Evolutionary conservation across 2,329 filamentous ascomycete genomes (phyloP), one percentile per base, ranked within the genome.

Genomic region (Beauveria sp.): DNA sequence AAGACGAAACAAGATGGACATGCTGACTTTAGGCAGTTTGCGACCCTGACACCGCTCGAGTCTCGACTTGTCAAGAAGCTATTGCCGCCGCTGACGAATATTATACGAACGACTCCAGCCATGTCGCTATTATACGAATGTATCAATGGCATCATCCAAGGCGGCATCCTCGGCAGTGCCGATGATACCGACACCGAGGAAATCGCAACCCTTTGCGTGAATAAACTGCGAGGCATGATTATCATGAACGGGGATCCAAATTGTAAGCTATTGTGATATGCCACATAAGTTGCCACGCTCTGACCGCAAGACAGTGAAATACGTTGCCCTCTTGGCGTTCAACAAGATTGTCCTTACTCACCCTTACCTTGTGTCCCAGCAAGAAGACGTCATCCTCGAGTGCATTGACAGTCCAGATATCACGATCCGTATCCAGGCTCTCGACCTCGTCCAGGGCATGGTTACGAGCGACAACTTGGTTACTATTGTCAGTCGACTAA

Each of bases 61-160:
- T 93, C 95, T 16, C 86, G 95, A 60, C 79, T 99, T 9, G 89
- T 96, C 56, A 91, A 90, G 71, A 99, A 99, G 73, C 79, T 99
- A 18, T 78, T 98, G 34, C 91, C 93, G 8, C 95, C 95, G 18
- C 78, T 99, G 63, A 96, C 92, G 1, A 91, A 90, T 66, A 88
- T 99, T 53, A 98, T 99, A 65, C 88, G 91, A 67, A 96, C 93
- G 1, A 99, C 95, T 0, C 89, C 90, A 5, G 95, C 95, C 30
- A 98, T 98, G 95, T 98, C 95, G n/a, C 77, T 99, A 30, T 78
- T 98, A 6, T 99, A 99, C 69, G 95, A 99, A 75, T 99, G 95
- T 71, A 97, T 99, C 75, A 97, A 96, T 72, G 95, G 95, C 26
- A 96, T 99, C 65, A 96, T 99, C 63, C 93, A 97, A 72, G 95